Percentiles rank a stretch among this genome's conserved stretches.
phyloP scores from a whole-genome alignment of 139 green algal species.

The Tetradesmus lagerheimii region DNA sequence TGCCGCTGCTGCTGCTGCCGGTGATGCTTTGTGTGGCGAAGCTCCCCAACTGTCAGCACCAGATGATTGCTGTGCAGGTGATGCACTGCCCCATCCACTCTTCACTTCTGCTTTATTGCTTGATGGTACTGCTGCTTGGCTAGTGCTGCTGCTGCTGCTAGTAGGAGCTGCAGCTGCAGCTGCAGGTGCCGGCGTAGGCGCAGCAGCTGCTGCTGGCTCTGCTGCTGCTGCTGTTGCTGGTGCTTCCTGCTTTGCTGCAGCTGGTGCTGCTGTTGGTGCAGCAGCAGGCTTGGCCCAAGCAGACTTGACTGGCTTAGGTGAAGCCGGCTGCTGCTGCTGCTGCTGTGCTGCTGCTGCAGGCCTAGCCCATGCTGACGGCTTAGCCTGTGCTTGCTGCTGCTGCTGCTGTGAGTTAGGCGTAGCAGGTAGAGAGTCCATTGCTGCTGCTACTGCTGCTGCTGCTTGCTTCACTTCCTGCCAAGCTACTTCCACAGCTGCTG shows the following conservation, averaged over 20 bases:
- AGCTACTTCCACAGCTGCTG: neutral
- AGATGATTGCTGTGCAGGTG: neutral
- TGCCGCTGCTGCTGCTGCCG: slow-evolving; percentile 34
- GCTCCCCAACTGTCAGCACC: neutral
- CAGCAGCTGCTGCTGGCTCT: neutral
- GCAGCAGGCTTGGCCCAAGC: slow-evolving; percentile 15
- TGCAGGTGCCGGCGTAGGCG: neutral
- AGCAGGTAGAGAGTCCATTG: neutral
- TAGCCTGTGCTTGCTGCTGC: neutral
- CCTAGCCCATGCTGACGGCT: slow-evolving; percentile 6
- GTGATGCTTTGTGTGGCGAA: neutral
- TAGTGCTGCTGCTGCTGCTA: neutral
- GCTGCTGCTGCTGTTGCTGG: neutral
- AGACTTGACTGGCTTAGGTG: neutral
- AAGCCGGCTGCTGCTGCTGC: slow-evolving; percentile 30
- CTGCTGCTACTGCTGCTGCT: slow-evolving; percentile 22
- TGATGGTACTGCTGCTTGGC: neutral
- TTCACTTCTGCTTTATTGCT: neutral
- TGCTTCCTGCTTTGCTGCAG: slow-evolving; percentile 24
- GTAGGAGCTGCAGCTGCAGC: slow-evolving; percentile 2
- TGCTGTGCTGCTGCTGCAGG: neutral
- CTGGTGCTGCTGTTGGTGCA: slow-evolving; percentile 8
- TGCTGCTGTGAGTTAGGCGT: slow-evolving; percentile 8
- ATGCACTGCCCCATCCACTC: neutral
- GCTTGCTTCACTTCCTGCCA: neutral